A percentile compares a stretch with the other conserved stretches of the same genome.
Evolutionary conservation across 805 yeast genomes (phyloP).

Genomic region (Candida golubevii): DNA sequence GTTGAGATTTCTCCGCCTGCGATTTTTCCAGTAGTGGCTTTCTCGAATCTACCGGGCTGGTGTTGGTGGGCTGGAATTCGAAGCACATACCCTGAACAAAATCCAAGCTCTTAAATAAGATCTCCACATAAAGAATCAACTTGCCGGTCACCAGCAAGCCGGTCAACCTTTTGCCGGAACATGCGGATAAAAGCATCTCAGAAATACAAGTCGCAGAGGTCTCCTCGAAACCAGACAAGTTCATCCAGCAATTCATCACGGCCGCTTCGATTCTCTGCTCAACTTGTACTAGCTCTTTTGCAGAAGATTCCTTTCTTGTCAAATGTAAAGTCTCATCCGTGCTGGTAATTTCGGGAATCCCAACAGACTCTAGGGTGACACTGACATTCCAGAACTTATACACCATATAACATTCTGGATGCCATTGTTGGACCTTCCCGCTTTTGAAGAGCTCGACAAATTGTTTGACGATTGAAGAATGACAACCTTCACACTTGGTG

Average conservation of each 20-base stretch:
- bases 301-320: slow-evolving; percentile 11
- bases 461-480: slow-evolving; percentile 85
- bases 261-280: slow-evolving; percentile 61
- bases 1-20: no score
- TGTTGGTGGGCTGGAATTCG: slow-evolving; percentile 12
- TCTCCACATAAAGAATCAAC: slow-evolving; percentile 68
- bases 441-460: slow-evolving; percentile 90
- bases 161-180: slow-evolving; percentile 61
- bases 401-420: slow-evolving; percentile 98
- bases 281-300: slow-evolving; percentile 46
- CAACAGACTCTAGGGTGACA: slow-evolving; percentile 57
- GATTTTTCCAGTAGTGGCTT: slow-evolving; percentile 2
- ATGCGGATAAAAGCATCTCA: slow-evolving; percentile 83
- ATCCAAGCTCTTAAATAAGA: slow-evolving; percentile 75
- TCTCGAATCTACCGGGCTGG: slow-evolving; percentile 16
- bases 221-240: slow-evolving; percentile 85
- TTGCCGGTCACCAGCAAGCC: slow-evolving; percentile 71
- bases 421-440: slow-evolving; percentile 95
- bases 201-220: slow-evolving; percentile 84
- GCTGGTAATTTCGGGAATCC: slow-evolving; percentile 27
- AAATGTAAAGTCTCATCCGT: slow-evolving; percentile 1
- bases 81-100: slow-evolving; percentile 29
- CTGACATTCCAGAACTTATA: slow-evolving; percentile 94
- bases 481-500: slow-evolving; percentile 89
- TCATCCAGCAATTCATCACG: slow-evolving; percentile 74